phyloP scores from a whole-genome alignment of 1,139 yeast species.

The Saccharomyces pastorianus region DNA sequence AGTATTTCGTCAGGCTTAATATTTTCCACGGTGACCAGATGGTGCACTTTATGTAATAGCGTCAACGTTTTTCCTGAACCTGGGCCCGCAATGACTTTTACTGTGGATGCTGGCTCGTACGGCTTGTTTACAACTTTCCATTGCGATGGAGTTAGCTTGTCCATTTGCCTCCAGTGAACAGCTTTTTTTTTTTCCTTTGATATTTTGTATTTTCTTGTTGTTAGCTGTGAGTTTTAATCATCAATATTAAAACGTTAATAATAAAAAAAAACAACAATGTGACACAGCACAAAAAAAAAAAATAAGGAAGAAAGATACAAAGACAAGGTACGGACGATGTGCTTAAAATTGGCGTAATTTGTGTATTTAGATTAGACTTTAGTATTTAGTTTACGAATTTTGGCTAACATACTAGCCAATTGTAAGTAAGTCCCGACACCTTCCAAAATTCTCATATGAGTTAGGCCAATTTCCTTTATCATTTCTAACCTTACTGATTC shows the following conservation, averaged over 20 bases:
- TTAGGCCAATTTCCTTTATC: slow-evolving; percentile 78
- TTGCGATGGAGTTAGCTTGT: slow-evolving; percentile 34
- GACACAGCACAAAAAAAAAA: not conserved
- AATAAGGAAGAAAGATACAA: not conserved
- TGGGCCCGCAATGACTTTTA: slow-evolving; percentile 59
- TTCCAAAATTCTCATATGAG: slow-evolving; percentile 86
- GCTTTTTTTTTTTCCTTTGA: not conserved
- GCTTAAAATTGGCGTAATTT: no score
- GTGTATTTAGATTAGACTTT: slow-evolving; percentile 30
- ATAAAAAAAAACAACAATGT: no score
- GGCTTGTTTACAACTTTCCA: slow-evolving; percentile 34
- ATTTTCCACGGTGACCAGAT: slow-evolving; percentile 36
- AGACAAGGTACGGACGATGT: slow-evolving; percentile 14
- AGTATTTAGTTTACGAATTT: slow-evolving; percentile 31
- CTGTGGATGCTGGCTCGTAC: slow-evolving; percentile 33
- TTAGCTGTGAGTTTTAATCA: not conserved
- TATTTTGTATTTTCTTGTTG: not conserved
- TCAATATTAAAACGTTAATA: not conserved
- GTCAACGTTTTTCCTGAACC: slow-evolving; percentile 73
- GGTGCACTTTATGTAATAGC: slow-evolving; percentile 45
- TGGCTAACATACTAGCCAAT: slow-evolving; percentile 73
- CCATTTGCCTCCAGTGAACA: not conserved
- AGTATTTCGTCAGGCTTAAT: slow-evolving; percentile 48
- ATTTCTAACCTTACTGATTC: slow-evolving; percentile 66
- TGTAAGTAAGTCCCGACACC: slow-evolving; percentile 88